A percentile compares a stretch with the other conserved stretches of the same genome.
Conservation (phyloP, 2,329 filamentous ascomycete species). For the Calonectria crousiana region DNA sequence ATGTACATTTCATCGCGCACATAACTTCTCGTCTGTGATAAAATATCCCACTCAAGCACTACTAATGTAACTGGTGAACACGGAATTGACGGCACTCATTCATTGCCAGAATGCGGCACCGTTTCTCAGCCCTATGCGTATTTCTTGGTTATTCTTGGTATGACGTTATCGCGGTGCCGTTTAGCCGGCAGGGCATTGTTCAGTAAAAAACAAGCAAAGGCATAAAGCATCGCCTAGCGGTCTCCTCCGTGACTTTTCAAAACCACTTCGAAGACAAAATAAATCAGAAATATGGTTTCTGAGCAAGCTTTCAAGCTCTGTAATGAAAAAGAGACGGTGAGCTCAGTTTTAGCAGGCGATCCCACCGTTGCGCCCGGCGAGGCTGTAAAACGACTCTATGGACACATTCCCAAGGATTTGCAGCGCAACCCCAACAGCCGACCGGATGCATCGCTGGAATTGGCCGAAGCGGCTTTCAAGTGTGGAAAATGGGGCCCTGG, state of each 20-base stretch:
- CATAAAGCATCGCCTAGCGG: neutral
- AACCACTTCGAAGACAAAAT: neutral
- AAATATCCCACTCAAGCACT: neutral
- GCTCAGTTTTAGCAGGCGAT: slow-evolving; percentile 65
- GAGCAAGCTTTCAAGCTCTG: slow-evolving; percentile 63
- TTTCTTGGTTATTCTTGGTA: slow-evolving; percentile 2
- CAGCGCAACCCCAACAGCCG: slow-evolving; percentile 12
- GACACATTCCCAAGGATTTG: slow-evolving; percentile 34
- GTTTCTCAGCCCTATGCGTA: neutral
- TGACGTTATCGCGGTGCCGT: slow-evolving; percentile 3
- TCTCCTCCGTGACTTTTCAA: neutral
- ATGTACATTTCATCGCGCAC: neutral
- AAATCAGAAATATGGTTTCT: slow-evolving; percentile 44
- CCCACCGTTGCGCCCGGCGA: slow-evolving; percentile 65
- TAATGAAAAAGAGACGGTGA: slow-evolving; percentile 66
- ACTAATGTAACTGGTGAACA: too few species aligned
- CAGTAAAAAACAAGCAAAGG: neutral
- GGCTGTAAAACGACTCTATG: slow-evolving; percentile 69
- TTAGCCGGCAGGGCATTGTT: neutral
- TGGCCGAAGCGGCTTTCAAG: slow-evolving; percentile 64
- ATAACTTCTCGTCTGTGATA: too few species aligned
- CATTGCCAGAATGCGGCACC: neutral
- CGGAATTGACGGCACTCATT: neutral
- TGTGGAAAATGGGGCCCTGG: slow-evolving; percentile 76
- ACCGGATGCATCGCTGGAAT: slow-evolving; percentile 44